Evolutionary conservation across 352 stramenopile species (phyloP).

Genomic region (Peronospora tabacina): DNA sequence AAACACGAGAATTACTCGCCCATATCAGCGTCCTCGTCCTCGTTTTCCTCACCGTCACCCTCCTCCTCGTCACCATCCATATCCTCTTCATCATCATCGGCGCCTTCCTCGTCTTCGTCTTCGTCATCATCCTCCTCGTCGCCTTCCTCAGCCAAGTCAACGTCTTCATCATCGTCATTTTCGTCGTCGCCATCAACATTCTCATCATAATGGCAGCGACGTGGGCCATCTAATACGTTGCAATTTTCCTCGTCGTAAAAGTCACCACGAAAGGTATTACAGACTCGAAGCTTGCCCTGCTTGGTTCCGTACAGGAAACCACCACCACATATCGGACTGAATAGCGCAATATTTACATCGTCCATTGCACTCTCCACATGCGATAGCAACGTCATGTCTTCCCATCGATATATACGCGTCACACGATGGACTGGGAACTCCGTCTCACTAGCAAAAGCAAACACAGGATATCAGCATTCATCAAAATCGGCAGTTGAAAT

Average conservation of each 20-base stretch:
- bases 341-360: slow-evolving; percentile 98
- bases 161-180: slow-evolving; percentile 46
- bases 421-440: slow-evolving; percentile 81
- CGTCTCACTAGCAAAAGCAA: slow-evolving; percentile 40
- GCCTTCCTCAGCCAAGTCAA: slow-evolving; percentile 37
- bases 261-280: slow-evolving; percentile 61
- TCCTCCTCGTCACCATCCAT: slow-evolving; percentile 31
- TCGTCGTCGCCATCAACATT: slow-evolving; percentile 44
- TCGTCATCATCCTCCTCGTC: slow-evolving; percentile 38
- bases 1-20: slow-evolving; percentile 28
- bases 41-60: slow-evolving; percentile 19
- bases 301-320: slow-evolving; percentile 98
- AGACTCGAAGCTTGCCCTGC: slow-evolving; percentile 91
- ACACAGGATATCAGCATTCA: slow-evolving; percentile 3
- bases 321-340: slow-evolving; percentile 93
- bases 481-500: not conserved
- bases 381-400: slow-evolving; percentile 83
- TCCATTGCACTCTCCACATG: slow-evolving; percentile 87
- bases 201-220: slow-evolving; percentile 56
- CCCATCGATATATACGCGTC: slow-evolving; percentile 83
- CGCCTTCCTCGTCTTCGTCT: slow-evolving; percentile 19
- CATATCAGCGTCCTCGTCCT: slow-evolving; percentile 38
- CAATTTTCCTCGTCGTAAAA: slow-evolving; percentile 77
- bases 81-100: slow-evolving; percentile 30
- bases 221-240: slow-evolving; percentile 64